Percentiles rank a stretch among this genome's conserved stretches.
Evolutionary conservation across 2,329 filamentous ascomycete species (phyloP).

Genomic region (Trichophyton equinum): DNA sequence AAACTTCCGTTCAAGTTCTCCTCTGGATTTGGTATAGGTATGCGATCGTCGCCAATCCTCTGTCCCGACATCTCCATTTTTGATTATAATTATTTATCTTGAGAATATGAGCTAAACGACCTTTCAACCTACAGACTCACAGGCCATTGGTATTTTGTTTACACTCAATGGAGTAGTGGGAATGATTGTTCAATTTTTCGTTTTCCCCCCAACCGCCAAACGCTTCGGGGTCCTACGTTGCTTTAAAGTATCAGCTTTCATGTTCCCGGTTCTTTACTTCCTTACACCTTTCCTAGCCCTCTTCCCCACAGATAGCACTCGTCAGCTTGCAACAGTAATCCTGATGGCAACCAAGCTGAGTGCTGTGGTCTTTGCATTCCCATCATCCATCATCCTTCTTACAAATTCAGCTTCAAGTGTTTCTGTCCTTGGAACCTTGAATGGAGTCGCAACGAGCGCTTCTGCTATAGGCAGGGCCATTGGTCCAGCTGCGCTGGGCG

Average conservation of each 20-base stretch:
- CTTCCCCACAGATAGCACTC: conserved; percentile 36
- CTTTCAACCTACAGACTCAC: conserved; percentile 40
- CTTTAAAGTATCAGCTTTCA: conserved; percentile 52
- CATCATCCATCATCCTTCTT: conserved; percentile 76
- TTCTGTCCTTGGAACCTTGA: conserved; percentile 70
- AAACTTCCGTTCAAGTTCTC: conserved; percentile 67
- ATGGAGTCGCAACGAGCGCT: conserved; percentile 76
- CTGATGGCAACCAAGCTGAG: conserved; percentile 65
- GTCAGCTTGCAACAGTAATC: conserved; percentile 48
- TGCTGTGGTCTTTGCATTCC: conserved; percentile 72
- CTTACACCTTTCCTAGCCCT: conserved; percentile 71
- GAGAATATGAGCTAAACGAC: not conserved
- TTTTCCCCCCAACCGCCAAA: conserved; percentile 66
- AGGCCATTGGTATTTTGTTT: conserved; percentile 72
- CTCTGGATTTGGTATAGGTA: conserved; percentile 60
- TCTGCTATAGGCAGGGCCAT: conserved; percentile 66
- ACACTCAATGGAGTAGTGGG: conserved; percentile 69
- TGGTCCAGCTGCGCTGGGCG: conserved; percentile 64
- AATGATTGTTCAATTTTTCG: conserved; percentile 70
- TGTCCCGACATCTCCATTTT: not conserved
- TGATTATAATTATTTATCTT: not conserved
- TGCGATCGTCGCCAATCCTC: conserved; percentile 9
- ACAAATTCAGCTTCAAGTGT: conserved; percentile 74
- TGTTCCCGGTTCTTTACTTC: conserved; percentile 65
- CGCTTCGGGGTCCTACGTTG: conserved; percentile 62